phyloP scores from a whole-genome alignment of 176 grass and related monocot genomes.

The Miscanthus lutarioriparius region DNA sequence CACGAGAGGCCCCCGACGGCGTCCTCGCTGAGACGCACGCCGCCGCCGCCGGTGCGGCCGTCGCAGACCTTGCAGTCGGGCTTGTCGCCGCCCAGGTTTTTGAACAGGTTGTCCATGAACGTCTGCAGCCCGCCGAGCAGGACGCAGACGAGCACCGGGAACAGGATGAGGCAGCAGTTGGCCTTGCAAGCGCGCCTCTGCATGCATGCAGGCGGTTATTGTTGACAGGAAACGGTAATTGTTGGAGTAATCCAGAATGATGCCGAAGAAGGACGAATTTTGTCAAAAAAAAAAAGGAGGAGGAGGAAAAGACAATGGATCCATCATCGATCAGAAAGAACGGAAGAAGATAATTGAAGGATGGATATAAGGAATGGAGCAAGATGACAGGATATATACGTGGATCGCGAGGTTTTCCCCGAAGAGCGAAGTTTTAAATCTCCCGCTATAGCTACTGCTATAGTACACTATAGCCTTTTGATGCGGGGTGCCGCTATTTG shows the following conservation, averaged over 20 bases:
- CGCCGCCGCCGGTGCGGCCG: neutral
- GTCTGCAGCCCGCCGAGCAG: slow-evolving; percentile 11
- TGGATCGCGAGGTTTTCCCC: slow-evolving; percentile 56
- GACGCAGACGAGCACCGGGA: slow-evolving; percentile 36
- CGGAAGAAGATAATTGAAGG: neutral
- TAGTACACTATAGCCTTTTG: too few species aligned
- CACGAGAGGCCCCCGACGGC: neutral
- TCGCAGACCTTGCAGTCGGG: neutral
- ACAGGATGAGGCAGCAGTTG: slow-evolving; percentile 33
- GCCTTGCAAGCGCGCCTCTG: slow-evolving; percentile 40
- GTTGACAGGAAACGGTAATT: too few species aligned
- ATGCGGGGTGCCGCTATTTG: too few species aligned
- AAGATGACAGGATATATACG: neutral
- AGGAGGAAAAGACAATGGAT: too few species aligned
- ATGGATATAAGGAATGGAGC: too few species aligned
- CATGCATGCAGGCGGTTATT: too few species aligned
- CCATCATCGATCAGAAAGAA: neutral
- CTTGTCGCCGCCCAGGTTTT: accelerated
- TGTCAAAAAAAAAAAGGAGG: too few species aligned
- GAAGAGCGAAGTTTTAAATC: too few species aligned
- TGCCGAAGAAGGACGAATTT: too few species aligned
- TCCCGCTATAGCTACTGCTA: too few species aligned
- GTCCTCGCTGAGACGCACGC: neutral
- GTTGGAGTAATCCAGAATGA: too few species aligned
- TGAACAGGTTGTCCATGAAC: neutral